A percentile compares a stretch with the other conserved stretches of the same genome.
phyloP scores from a whole-genome alignment of 208 protist genomes.

The Herpetomonas samuelpessoai region DNA sequence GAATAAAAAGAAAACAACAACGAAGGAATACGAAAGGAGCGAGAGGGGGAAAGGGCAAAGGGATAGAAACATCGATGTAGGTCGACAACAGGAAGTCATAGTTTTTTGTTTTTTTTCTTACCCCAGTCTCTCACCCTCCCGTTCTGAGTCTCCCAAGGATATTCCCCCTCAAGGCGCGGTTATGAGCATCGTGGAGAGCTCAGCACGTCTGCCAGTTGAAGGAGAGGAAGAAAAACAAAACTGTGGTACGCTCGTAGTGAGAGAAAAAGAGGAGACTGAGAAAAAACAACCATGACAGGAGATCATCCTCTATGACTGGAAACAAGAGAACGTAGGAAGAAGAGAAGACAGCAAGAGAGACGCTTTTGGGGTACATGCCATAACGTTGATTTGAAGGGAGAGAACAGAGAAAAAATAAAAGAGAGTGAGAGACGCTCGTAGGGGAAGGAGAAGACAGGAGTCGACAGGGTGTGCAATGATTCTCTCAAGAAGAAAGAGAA shows the following conservation, averaged over 20 bases:
- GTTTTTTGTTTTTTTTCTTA: background rate
- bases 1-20: constrained; percentile 10
- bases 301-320: no score
- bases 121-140: background rate
- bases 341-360: background rate
- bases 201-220: no score
- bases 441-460: background rate
- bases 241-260: no score
- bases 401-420: constrained; percentile 17
- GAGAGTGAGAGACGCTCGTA: background rate
- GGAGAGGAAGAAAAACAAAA: no score
- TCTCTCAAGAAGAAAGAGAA: constrained; percentile 1
- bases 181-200: no score
- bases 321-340: no score
- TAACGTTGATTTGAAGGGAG: constrained; percentile 13
- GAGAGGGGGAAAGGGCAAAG: background rate
- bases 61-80: background rate
- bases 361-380: background rate
- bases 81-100: background rate
- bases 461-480: constrained; percentile 2
- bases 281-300: no score
- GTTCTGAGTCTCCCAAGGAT: no score
- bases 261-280: no score
- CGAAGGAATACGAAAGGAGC: constrained; percentile 4
- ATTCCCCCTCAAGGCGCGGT: no score